These are phyloP conservation scores for Lunularia cruciata DNA, from an alignment of 225 moss, liverwort and hornwort species.

Conservation along the genomic window DNA sequence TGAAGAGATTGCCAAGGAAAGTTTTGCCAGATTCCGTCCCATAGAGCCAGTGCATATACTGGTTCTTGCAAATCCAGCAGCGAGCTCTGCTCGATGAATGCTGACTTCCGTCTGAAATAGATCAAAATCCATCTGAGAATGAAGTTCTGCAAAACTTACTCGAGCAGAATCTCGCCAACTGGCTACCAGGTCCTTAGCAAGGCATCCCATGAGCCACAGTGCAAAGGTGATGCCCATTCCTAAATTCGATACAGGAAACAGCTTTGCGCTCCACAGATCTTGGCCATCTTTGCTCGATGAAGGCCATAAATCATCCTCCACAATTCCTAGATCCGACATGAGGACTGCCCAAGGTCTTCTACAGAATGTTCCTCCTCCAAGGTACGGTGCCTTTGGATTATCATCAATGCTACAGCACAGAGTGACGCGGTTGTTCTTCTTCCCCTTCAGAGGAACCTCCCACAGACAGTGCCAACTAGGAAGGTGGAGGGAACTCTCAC, in stretches of 20 bases:
- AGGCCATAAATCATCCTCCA: slow-evolving; percentile 54
- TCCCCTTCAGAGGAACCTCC: slow-evolving; percentile 55
- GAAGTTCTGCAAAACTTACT: slow-evolving; percentile 57
- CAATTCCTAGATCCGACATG: slow-evolving; percentile 44
- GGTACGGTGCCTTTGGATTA: slow-evolving; percentile 49
- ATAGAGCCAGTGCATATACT: slow-evolving; percentile 54
- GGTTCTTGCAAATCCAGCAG: slow-evolving; percentile 58
- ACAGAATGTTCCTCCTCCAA: slow-evolving; percentile 55
- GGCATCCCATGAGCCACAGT: slow-evolving; percentile 65
- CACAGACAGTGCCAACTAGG: slow-evolving; percentile 64
- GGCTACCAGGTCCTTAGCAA: slow-evolving; percentile 7
- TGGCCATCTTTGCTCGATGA: slow-evolving; percentile 26
- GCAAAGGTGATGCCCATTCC: slow-evolving; percentile 39
- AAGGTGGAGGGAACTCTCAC: slow-evolving; percentile 25
- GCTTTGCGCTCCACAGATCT: slow-evolving; percentile 62
- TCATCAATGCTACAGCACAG: slow-evolving; percentile 76
- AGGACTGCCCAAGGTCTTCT: slow-evolving; percentile 47
- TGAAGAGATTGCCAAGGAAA: slow-evolving; percentile 41
- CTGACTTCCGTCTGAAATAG: slow-evolving; percentile 47
- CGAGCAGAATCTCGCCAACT: slow-evolving; percentile 49
- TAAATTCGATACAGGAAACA: slow-evolving; percentile 49
- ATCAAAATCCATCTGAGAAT: slow-evolving; percentile 51
- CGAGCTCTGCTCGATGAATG: slow-evolving; percentile 52
- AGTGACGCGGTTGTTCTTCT: slow-evolving; percentile 34
- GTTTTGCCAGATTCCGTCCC: slow-evolving; percentile 52